phyloP scores from a whole-genome alignment of 2,329 filamentous ascomycete species.

The Periconia digitata region DNA sequence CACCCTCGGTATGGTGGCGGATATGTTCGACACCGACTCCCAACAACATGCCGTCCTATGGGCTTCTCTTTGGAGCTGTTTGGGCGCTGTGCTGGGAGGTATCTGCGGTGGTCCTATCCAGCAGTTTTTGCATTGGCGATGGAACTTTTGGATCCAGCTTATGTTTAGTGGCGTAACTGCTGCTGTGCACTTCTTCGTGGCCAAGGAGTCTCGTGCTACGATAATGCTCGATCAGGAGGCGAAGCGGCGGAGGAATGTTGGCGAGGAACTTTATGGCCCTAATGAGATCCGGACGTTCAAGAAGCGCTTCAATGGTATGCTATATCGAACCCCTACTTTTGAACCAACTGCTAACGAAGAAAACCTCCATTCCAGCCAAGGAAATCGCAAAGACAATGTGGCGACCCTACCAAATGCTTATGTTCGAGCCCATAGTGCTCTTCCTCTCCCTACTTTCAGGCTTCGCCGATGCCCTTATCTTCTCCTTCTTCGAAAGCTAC shows the following conservation, averaged over 20 bases:
- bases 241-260: conserved; percentile 68
- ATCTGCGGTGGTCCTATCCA: conserved; percentile 79
- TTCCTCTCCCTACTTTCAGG: conserved; percentile 70
- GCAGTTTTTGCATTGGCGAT: conserved; percentile 68
- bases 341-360: not conserved
- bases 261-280: conserved; percentile 63
- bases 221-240: conserved; percentile 77
- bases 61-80: conserved; percentile 59
- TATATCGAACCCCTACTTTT: not conserved
- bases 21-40: conserved; percentile 43
- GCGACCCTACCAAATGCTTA: conserved; percentile 71
- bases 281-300: conserved; percentile 55
- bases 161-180: conserved; percentile 74
- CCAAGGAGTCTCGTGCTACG: conserved; percentile 75
- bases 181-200: conserved; percentile 64
- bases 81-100: conserved; percentile 70
- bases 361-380: conserved; percentile 23
- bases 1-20: conserved; percentile 65
- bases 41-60: conserved; percentile 52
- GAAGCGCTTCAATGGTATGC: conserved; percentile 35
- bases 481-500: conserved; percentile 75
- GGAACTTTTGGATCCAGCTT: conserved; percentile 82
- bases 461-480: conserved; percentile 76
- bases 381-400: conserved; percentile 54
- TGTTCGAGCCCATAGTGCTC: conserved; percentile 73